Conservation (phyloP, 257 asterid genomes). For the Buddleja alternifolia region DNA sequence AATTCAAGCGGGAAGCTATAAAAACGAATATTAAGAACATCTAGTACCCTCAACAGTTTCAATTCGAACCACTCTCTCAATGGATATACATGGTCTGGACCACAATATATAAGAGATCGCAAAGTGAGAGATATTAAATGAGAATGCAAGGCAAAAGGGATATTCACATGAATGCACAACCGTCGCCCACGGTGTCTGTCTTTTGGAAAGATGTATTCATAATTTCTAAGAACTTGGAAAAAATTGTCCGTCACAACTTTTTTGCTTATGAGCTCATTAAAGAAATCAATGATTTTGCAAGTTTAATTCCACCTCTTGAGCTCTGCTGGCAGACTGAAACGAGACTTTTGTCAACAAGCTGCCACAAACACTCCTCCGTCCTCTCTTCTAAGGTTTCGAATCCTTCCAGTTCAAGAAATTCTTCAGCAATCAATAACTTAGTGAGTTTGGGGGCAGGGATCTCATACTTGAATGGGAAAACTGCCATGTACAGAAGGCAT, state of each 20-base stretch:
- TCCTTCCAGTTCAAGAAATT: background rate
- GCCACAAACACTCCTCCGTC: constrained; percentile 19
- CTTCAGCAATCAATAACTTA: constrained; percentile 30
- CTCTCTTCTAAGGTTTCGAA: constrained; percentile 10
- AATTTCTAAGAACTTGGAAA: background rate
- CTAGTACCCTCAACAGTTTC: constrained; percentile 13
- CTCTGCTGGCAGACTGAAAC: constrained; percentile 1
- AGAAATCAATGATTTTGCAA: constrained; percentile 4
- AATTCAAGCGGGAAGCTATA: background rate
- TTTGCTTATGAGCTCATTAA: constrained; percentile 16
- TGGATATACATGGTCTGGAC: background rate
- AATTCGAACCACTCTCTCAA: background rate
- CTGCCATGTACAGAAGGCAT: constrained; percentile 33
- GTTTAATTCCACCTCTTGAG: constrained; percentile 2
- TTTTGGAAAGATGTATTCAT: background rate
- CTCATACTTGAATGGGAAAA: constrained; percentile 10
- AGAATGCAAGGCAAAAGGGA: background rate
- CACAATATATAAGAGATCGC: constrained; percentile 1
- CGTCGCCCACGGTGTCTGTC: background rate
- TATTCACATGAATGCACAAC: constrained; percentile 10
- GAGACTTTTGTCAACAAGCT: constrained; percentile 18
- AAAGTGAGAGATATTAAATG: background rate
- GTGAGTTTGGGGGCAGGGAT: constrained; percentile 20
- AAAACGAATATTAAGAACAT: background rate
- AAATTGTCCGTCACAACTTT: constrained; percentile 4